These are phyloP conservation scores for Viola pubescens DNA, from an alignment of 441 rosid genomes.

Conservation along the genomic window DNA sequence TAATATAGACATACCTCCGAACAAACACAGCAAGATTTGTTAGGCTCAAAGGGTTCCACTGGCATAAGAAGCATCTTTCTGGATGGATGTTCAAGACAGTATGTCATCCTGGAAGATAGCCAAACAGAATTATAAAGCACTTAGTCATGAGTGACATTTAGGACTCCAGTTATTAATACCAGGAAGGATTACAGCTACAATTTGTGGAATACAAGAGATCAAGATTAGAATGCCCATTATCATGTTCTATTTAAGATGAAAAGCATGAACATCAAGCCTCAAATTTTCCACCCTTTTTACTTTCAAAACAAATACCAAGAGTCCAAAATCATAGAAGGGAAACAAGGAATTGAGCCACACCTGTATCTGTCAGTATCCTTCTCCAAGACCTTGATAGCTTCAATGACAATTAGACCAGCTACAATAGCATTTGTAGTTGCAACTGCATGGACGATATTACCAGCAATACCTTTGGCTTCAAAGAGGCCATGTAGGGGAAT, in stretches of 20 bases:
- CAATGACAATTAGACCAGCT: constrained; percentile 93
- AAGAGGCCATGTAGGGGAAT: constrained; percentile 92
- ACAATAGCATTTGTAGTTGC: constrained; percentile 94
- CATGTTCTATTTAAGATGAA: too few relatives aligned
- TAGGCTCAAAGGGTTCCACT: constrained; percentile 81
- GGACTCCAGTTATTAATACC: not conserved
- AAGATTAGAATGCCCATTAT: too few relatives aligned
- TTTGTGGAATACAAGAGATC: too few relatives aligned
- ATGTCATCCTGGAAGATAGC: constrained; percentile 68
- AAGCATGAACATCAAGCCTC: not conserved
- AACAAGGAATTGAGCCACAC: constrained; percentile 42
- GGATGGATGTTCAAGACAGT: constrained; percentile 81
- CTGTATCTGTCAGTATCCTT: constrained; percentile 58
- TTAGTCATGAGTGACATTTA: not conserved
- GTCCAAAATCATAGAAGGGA: constrained; percentile 1
- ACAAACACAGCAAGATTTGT: constrained; percentile 89
- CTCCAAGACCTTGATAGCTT: constrained; percentile 87
- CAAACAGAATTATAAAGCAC: constrained; percentile 12
- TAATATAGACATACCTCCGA: constrained; percentile 51
- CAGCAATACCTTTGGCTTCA: constrained; percentile 98
- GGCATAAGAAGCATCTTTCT: constrained; percentile 94
- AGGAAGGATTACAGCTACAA: too few relatives aligned
- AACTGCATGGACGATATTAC: constrained; percentile 95
- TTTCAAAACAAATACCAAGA: not conserved
- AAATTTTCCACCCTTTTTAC: constrained; percentile 8